Evolutionary conservation across 768 basidiomycete genomes (phyloP).

Genomic region (Macrocybe gigantea): DNA sequence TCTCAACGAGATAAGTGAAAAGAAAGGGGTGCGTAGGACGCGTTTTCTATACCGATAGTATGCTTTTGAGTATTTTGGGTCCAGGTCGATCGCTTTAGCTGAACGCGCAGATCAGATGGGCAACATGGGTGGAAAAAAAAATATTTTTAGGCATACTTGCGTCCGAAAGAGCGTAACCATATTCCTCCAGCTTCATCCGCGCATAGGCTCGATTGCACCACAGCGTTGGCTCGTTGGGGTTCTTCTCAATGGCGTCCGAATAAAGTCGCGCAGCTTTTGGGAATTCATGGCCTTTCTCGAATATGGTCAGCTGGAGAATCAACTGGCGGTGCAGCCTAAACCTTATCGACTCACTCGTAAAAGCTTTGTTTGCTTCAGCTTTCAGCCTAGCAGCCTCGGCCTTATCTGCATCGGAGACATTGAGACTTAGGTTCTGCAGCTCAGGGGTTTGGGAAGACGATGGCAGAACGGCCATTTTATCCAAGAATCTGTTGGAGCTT

Average conservation of each 20-base stretch:
- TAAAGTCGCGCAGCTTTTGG: conserved; percentile 73
- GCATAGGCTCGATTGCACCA: conserved; percentile 95
- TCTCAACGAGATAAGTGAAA: background rate
- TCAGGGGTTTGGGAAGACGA: conserved; percentile 59
- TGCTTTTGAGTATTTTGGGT: conserved; percentile 87
- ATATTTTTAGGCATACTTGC: conserved; percentile 78
- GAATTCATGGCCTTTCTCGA: conserved; percentile 61
- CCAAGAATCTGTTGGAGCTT: too few species aligned
- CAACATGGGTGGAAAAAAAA: conserved; percentile 1
- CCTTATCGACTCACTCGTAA: conserved; percentile 44
- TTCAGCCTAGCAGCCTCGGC: conserved; percentile 70
- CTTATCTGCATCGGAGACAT: conserved; percentile 68
- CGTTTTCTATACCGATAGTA: conserved; percentile 59
- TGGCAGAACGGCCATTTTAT: conserved; percentile 24
- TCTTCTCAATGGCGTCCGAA: conserved; percentile 77
- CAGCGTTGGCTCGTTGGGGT: conserved; percentile 82
- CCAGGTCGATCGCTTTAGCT: conserved; percentile 84
- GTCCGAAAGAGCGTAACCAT: conserved; percentile 87
- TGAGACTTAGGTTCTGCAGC: conserved; percentile 44
- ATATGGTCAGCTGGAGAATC: conserved; percentile 3
- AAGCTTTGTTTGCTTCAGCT: conserved; percentile 84
- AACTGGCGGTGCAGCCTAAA: conserved; percentile 2
- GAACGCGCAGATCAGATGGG: conserved; percentile 5
- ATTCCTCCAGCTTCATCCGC: conserved; percentile 88
- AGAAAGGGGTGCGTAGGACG: background rate